Base-by-base conservation (phyloP, 257 asterid species). In the Ilex asprella region DNA sequence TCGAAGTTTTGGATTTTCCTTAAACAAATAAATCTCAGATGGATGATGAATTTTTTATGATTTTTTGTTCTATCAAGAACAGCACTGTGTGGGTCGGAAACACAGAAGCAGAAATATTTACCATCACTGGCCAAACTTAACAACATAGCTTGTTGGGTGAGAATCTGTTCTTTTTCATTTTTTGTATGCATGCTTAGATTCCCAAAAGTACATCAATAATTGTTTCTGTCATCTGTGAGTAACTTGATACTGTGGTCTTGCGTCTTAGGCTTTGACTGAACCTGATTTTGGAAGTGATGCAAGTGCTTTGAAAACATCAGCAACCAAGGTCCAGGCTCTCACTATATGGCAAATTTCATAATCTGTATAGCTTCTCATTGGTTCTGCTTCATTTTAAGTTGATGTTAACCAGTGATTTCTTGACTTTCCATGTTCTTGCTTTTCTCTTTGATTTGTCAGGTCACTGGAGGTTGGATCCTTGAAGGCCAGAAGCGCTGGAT, bases 211-310 rank as follows among this genome's bases (percentile, higher is more conserved):
- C 56, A 31, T 55, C 15, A 7, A 12, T 57, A 35, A 3, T 7
- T 56, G 32, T 58, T 35, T 67, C 46, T 49, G 58, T 30, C 43
- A 11, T 50, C 15, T 43, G 30, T 50, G 16, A 61, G 52, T 67
- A 49, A 65, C 11, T 64, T 62, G 55, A 65, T 49, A 16, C 60
- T 11, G 64, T 60, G 41, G 21, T 32, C 68, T 72, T 73, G 70
- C 67, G 50, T 50, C 56, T 56, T 72, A 93, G 99, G 99, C 75
- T 69, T 76, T 93, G 75, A 87, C 97, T 10, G 97, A 93, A 79
- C 99, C 99, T 64, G 91, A 89, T 72, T 76, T 82, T 68, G 99
- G 99, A 70, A 93, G 99, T 65, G 99, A 89, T 81, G 99, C 99
- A 70, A 93, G 99, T 77, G 84, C 79, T 74, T 49, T 93, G 71